A percentile compares a stretch with the other conserved stretches of the same genome.
Evolutionary conservation across 805 yeast genomes (phyloP).

Genomic region (Saccharomyces mikatae): DNA sequence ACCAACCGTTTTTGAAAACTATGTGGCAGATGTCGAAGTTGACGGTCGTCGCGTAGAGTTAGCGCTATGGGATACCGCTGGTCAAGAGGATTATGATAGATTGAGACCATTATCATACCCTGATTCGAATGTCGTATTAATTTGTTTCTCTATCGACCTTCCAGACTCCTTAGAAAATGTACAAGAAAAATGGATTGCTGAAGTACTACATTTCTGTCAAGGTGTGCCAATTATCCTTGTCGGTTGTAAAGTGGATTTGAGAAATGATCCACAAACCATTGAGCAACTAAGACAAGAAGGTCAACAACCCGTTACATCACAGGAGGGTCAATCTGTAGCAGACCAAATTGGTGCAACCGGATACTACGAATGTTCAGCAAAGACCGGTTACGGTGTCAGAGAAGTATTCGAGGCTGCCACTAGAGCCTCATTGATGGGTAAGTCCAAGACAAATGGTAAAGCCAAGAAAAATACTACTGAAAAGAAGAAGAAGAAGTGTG

Average conservation of each 20-base stretch:
- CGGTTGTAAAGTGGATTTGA: slow-evolving; percentile 85
- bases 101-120: slow-evolving; percentile 87
- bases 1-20: slow-evolving; percentile 95
- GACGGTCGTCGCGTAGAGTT: slow-evolving; percentile 88
- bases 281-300: slow-evolving; percentile 67
- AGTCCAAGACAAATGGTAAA: slow-evolving; percentile 27
- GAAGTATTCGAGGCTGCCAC: slow-evolving; percentile 92
- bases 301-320: slow-evolving; percentile 70
- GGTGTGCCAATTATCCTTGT: slow-evolving; percentile 88
- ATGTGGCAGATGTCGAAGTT: slow-evolving; percentile 91
- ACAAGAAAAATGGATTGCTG: slow-evolving; percentile 93
- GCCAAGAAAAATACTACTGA: slow-evolving; percentile 27
- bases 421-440: slow-evolving; percentile 73
- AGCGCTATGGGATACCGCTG: slow-evolving; percentile 97
- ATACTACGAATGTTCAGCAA: slow-evolving; percentile 89
- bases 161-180: slow-evolving; percentile 92
- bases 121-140: slow-evolving; percentile 83
- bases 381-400: slow-evolving; percentile 83
- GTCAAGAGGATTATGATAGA: slow-evolving; percentile 96
- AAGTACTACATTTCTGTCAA: slow-evolving; percentile 87
- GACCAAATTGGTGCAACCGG: slow-evolving; percentile 81
- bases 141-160: slow-evolving; percentile 83
- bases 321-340: slow-evolving; percentile 83
- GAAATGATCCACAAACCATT: slow-evolving; percentile 71
- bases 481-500: slow-evolving; percentile 64